Conservation (phyloP, 495 filamentous ascomycete species). For the Penicillium salamii region DNA sequence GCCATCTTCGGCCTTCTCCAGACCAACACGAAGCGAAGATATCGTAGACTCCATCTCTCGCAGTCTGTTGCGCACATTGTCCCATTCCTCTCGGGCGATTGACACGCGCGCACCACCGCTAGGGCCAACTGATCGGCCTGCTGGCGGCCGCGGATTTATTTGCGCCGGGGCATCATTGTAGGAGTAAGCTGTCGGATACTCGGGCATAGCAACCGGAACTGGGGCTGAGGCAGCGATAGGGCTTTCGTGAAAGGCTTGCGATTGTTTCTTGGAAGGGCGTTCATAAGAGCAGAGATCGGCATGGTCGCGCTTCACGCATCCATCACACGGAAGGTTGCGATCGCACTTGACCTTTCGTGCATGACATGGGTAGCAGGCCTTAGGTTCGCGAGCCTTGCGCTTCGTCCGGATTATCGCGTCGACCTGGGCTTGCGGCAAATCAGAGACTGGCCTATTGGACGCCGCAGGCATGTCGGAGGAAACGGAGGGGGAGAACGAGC, state of each 20-base stretch:
- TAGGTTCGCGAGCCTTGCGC: conserved; percentile 46
- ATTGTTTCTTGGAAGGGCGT: conserved; percentile 58
- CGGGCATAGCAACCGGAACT: conserved; percentile 11
- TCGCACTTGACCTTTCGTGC: conserved; percentile 75
- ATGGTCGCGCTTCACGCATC: conserved; percentile 71
- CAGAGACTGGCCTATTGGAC: conserved; percentile 32
- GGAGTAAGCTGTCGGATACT: conserved; percentile 19
- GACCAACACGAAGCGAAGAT: conserved; percentile 35
- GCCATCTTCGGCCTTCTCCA: conserved; percentile 39
- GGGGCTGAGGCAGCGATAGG: conserved; percentile 16
- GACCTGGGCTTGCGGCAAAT: conserved; percentile 45
- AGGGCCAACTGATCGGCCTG: conserved; percentile 18
- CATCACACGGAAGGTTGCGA: conserved; percentile 69
- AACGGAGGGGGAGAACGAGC: conserved; percentile 17
- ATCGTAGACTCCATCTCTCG: conserved; percentile 45
- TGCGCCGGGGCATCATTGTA: conserved; percentile 21
- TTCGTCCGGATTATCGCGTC: conserved; percentile 51
- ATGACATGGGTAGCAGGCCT: conserved; percentile 70
- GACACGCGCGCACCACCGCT: conserved; percentile 31
- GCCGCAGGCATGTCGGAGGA: conserved; percentile 26
- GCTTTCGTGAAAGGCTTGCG: conserved; percentile 32
- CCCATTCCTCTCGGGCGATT: conserved; percentile 47
- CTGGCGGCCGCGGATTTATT: conserved; percentile 27
- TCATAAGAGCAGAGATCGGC: conserved; percentile 71
- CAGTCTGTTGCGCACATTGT: conserved; percentile 41